These are phyloP conservation scores for Nannochloris sp. DNA, from an alignment of 139 green algal species.

Conservation along the genomic window DNA sequence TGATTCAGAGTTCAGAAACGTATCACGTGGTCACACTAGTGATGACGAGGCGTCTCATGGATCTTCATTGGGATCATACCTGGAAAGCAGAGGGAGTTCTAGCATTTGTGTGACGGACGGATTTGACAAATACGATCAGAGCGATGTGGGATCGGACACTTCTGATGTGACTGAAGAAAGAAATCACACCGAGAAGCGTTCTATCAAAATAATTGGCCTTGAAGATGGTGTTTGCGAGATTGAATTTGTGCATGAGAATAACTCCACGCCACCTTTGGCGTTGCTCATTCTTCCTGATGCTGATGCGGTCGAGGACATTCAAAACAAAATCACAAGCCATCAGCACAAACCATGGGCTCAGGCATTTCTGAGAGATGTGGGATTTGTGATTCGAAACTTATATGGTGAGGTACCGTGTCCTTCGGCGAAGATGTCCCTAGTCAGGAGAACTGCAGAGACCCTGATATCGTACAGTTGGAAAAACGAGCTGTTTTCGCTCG, in stretches of 20 bases:
- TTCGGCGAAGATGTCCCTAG: not conserved
- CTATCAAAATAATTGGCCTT: not conserved
- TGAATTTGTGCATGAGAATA: not conserved
- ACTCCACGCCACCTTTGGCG: not conserved
- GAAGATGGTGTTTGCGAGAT: constrained; percentile 2
- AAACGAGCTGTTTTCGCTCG: too few relatives aligned
- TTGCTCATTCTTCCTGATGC: constrained; percentile 9
- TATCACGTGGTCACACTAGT: too few relatives aligned
- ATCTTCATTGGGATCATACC: too few relatives aligned
- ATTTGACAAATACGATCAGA: not conserved
- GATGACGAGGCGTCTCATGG: too few relatives aligned
- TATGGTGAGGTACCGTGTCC: not conserved
- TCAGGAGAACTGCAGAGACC: too few relatives aligned
- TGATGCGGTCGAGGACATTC: not conserved
- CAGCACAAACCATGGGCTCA: not conserved
- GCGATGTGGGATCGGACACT: too few relatives aligned
- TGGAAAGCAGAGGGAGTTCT: not conserved
- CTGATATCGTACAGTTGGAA: too few relatives aligned
- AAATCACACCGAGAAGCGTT: not conserved
- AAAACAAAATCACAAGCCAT: not conserved
- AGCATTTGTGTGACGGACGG: constrained; percentile 5
- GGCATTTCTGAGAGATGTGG: constrained; percentile 2
- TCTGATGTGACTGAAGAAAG: not conserved
- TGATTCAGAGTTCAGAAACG: not conserved
- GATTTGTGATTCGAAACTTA: constrained; percentile 1